A percentile compares a stretch with the other conserved stretches of the same genome.
Conservation (phyloP, 371 early-diverging fungal genomes). For the Smittium mucronatum region DNA sequence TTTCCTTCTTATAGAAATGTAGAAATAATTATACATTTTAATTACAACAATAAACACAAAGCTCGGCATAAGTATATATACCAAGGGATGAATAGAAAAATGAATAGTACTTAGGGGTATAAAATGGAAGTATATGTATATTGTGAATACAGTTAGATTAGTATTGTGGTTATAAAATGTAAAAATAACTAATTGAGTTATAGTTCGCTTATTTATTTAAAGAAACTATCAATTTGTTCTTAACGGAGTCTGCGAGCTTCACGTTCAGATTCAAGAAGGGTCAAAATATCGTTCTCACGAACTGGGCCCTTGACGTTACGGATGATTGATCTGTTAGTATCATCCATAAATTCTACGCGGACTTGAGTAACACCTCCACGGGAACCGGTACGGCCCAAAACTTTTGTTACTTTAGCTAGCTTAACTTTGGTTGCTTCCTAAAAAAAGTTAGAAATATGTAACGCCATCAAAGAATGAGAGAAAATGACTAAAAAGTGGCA, state of each 20-base stretch:
- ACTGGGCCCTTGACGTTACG: slow-evolving; percentile 99
- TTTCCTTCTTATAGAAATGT: no score
- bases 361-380: slow-evolving; percentile 98
- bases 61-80: no score
- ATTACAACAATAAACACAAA: no score
- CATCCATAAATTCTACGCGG: slow-evolving; percentile 96
- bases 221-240: slow-evolving; percentile 16
- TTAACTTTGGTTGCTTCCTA: slow-evolving; percentile 41
- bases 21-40: no score
- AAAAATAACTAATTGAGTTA: not conserved
- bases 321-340: slow-evolving; percentile 88
- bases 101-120: no score
- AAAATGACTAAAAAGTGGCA: no score
- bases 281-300: slow-evolving; percentile 88
- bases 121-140: no score
- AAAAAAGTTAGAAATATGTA: no score
- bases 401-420: slow-evolving; percentile 88
- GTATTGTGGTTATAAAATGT: no score
- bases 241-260: slow-evolving; percentile 97
- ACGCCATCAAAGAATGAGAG: no score
- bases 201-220: not conserved
- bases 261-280: slow-evolving; percentile 97
- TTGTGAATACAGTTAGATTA: no score
- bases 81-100: no score
- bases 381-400: slow-evolving; percentile 97